Conservation (phyloP, 1,139 yeast genomes). For the Kurtzmaniella quercitrusa region DNA sequence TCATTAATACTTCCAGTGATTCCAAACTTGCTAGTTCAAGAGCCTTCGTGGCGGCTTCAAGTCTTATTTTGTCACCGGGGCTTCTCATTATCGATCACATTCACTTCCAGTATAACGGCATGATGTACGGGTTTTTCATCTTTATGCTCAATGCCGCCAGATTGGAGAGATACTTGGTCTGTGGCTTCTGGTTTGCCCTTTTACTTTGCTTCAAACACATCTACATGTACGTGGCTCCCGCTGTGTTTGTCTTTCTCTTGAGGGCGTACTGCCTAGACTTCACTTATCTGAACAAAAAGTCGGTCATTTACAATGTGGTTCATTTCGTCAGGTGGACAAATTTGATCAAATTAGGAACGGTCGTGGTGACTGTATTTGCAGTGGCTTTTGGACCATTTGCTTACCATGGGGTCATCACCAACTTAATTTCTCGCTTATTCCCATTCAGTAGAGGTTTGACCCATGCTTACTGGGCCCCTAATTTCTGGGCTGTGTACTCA, state of each 20-base stretch:
- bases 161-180: slow-evolving; percentile 48
- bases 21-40: slow-evolving; percentile 23
- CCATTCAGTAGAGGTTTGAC: slow-evolving; percentile 95
- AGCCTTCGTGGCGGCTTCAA: slow-evolving; percentile 74
- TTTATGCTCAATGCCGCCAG: slow-evolving; percentile 71
- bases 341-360: slow-evolving; percentile 55
- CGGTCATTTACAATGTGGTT: slow-evolving; percentile 22
- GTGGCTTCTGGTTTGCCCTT: slow-evolving; percentile 72
- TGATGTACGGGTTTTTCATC: slow-evolving; percentile 80
- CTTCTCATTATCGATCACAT: slow-evolving; percentile 84
- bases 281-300: slow-evolving; percentile 24
- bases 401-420: slow-evolving; percentile 59
- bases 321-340: slow-evolving; percentile 54
- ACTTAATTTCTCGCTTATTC: slow-evolving; percentile 66
- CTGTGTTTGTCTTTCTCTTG: slow-evolving; percentile 76
- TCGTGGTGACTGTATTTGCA: slow-evolving; percentile 60
- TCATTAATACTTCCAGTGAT: slow-evolving; percentile 50
- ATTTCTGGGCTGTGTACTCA: slow-evolving; percentile 92
- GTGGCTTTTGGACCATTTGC: slow-evolving; percentile 81
- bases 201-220: slow-evolving; percentile 92
- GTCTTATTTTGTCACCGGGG: slow-evolving; percentile 87
- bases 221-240: slow-evolving; percentile 90
- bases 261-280: slow-evolving; percentile 63
- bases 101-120: slow-evolving; percentile 93
- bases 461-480: slow-evolving; percentile 99